Percentiles rank a stretch among this genome's conserved stretches.
These are phyloP conservation scores for Guyanaporus albipodus DNA, from an alignment of 768 basidiomycete species.

Conservation along the genomic window DNA sequence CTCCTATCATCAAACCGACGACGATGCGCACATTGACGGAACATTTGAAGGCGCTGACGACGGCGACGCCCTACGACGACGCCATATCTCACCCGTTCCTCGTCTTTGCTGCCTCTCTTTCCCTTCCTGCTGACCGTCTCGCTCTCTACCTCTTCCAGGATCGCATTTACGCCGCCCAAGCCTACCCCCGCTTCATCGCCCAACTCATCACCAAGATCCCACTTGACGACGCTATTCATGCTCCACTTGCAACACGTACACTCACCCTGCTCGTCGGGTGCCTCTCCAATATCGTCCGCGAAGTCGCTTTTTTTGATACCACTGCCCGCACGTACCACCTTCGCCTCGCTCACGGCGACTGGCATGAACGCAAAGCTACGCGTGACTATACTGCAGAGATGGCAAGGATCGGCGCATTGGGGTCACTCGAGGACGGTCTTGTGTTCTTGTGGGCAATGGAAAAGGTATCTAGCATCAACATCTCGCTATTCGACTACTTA, in stretches of 20 bases:
- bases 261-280: slow-evolving; percentile 49
- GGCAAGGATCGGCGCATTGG: slow-evolving; percentile 45
- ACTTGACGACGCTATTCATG: slow-evolving; percentile 14
- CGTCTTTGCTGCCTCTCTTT: slow-evolving; percentile 48
- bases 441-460: slow-evolving; percentile 82
- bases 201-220: slow-evolving; percentile 60
- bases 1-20: neutral
- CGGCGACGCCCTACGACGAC: slow-evolving; percentile 36
- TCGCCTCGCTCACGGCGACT: slow-evolving; percentile 34
- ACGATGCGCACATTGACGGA: slow-evolving; percentile 14
- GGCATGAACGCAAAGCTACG: slow-evolving; percentile 57
- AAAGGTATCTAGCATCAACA: slow-evolving; percentile 38
- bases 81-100: slow-evolving; percentile 62
- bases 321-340: slow-evolving; percentile 45
- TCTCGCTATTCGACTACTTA: neutral
- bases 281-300: slow-evolving; percentile 55
- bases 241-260: slow-evolving; percentile 27
- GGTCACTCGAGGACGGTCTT: slow-evolving; percentile 56
- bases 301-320: slow-evolving; percentile 57
- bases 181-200: slow-evolving; percentile 71
- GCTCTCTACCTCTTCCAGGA: slow-evolving; percentile 69
- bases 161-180: slow-evolving; percentile 68
- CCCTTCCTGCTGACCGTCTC: slow-evolving; percentile 45
- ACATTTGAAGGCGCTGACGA: slow-evolving; percentile 38
- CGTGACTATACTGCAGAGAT: slow-evolving; percentile 72